These are phyloP conservation scores for Dendrocalamus latiflorus DNA, from an alignment of 202 grass and related monocot genomes.

Conservation along the genomic window DNA sequence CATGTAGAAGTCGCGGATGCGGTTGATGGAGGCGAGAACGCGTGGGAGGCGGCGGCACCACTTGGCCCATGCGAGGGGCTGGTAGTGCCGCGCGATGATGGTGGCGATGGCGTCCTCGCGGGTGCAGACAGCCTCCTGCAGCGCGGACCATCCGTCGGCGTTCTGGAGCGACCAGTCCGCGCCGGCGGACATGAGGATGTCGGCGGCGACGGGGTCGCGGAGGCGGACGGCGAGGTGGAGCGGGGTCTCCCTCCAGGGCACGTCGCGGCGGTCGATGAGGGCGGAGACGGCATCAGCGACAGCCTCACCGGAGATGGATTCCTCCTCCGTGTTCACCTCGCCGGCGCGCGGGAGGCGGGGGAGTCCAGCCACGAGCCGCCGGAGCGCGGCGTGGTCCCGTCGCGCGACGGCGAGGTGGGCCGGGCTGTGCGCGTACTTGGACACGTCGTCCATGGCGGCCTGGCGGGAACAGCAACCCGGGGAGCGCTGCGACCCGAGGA, in stretches of 20 bases:
- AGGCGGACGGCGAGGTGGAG: conserved; percentile 90
- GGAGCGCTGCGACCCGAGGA: neutral
- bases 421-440: conserved; percentile 79
- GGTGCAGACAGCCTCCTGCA: conserved; percentile 92
- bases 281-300: conserved; percentile 63
- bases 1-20: too few relatives aligned
- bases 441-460: conserved; percentile 64
- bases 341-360: conserved; percentile 68
- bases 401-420: conserved; percentile 72
- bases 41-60: conserved; percentile 88
- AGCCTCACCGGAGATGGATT: conserved; percentile 66
- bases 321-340: conserved; percentile 59
- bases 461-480: neutral
- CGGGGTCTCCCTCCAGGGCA: conserved; percentile 77
- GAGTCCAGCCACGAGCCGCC: conserved; percentile 40
- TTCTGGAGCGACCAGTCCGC: conserved; percentile 99
- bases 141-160: conserved; percentile 81
- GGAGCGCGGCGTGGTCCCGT: conserved; percentile 56
- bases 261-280: conserved; percentile 77
- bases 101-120: conserved; percentile 76
- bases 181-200: conserved; percentile 84
- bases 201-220: conserved; percentile 67
- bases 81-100: conserved; percentile 92
- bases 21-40: conserved; percentile 74
- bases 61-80: conserved; percentile 95